Conservation (phyloP, 345 rosid species). For the Pugionium dolabratum region DNA sequence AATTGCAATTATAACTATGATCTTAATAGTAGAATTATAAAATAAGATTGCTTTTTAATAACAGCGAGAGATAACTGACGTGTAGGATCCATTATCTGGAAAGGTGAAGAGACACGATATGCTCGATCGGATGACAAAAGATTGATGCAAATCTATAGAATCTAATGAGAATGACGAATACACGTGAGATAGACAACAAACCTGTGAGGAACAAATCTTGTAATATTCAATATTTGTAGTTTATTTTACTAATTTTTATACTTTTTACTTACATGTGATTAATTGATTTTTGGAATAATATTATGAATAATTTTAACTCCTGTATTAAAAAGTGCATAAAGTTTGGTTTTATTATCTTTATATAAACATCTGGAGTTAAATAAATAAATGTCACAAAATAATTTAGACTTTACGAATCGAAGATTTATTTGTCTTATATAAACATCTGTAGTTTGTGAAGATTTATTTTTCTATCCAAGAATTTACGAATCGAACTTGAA, state of each 20-base stretch:
- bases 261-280: conserved; percentile 18
- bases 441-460: background rate
- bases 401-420: background rate
- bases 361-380: background rate
- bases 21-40: background rate
- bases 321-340: background rate
- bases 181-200: conserved; percentile 30
- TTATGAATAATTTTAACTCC: background rate
- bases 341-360: conserved; percentile 14
- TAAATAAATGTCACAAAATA: background rate
- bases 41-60: background rate
- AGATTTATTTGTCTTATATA: too few species aligned
- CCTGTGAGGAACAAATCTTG: conserved; percentile 13
- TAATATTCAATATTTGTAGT: conserved; percentile 2
- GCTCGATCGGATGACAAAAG: conserved; percentile 32
- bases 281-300: background rate
- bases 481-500: background rate
- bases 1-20: too few species aligned
- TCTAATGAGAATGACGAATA: conserved; percentile 24
- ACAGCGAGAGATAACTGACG: conserved; percentile 9
- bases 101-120: conserved; percentile 34
- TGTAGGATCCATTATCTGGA: conserved; percentile 31
- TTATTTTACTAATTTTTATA: conserved; percentile 6
- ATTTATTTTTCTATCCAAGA: background rate
- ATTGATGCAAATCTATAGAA: conserved; percentile 32